phyloP scores from a whole-genome alignment of 805 yeast genomes.

The Wickerhamomyces bisporus region DNA sequence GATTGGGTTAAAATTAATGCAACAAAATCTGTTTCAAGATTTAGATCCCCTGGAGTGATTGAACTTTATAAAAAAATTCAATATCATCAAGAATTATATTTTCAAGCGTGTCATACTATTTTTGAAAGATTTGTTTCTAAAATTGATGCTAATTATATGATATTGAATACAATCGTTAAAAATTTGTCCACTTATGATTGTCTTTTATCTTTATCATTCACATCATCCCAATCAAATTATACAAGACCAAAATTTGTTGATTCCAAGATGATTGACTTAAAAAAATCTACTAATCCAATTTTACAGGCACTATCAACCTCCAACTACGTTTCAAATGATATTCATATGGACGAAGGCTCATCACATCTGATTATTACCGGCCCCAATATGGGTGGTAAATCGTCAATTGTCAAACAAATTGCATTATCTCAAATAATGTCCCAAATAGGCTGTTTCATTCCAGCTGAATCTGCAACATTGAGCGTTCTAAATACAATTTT shows the following conservation, averaged over 20 bases:
- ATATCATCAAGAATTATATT: slow-evolving; percentile 50
- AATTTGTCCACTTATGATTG: slow-evolving; percentile 66
- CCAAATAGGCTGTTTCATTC: slow-evolving; percentile 86
- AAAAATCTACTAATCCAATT: slow-evolving; percentile 78
- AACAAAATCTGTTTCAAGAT: slow-evolving; percentile 64
- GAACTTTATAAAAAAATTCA: slow-evolving; percentile 49
- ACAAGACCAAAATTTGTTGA: slow-evolving; percentile 60
- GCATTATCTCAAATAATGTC: slow-evolving; percentile 84
- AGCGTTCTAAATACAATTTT: slow-evolving; percentile 84
- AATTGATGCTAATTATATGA: slow-evolving; percentile 39
- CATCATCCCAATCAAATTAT: slow-evolving; percentile 61
- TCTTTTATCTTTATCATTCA: slow-evolving; percentile 59
- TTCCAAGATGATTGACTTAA: slow-evolving; percentile 42
- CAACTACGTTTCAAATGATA: slow-evolving; percentile 70
- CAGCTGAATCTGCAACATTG: slow-evolving; percentile 71
- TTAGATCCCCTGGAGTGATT: slow-evolving; percentile 55
- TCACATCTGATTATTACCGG: slow-evolving; percentile 88
- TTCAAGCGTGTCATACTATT: slow-evolving; percentile 26
- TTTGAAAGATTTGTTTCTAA: slow-evolving; percentile 42
- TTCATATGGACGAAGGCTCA: slow-evolving; percentile 48
- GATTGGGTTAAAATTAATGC: slow-evolving; percentile 77
- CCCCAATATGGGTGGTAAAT: slow-evolving; percentile 96
- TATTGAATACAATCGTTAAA: slow-evolving; percentile 45
- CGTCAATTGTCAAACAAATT: slow-evolving; percentile 83
- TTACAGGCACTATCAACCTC: slow-evolving; percentile 54